These are phyloP conservation scores for Penicillium canescens DNA, from an alignment of 495 filamentous ascomycete genomes.

Conservation along the genomic window DNA sequence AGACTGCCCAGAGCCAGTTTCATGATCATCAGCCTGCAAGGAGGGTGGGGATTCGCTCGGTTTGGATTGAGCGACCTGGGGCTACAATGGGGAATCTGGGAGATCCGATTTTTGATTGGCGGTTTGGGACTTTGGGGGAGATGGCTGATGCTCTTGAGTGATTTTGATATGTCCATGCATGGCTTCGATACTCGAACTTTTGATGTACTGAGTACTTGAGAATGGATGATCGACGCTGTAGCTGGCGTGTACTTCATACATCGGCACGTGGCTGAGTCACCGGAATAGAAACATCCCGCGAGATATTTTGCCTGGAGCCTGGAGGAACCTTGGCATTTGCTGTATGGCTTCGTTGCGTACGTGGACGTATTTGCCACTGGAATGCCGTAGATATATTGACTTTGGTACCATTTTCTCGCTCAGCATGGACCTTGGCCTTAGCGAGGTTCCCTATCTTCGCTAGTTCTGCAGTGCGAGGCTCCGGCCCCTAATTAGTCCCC, in stretches of 20 bases:
- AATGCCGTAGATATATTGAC: not conserved
- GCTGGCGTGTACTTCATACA: not conserved
- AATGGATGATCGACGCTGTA: not conserved
- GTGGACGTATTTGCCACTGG: constrained; percentile 1
- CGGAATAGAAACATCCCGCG: not conserved
- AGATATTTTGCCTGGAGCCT: constrained; percentile 5
- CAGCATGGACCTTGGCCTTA: not conserved
- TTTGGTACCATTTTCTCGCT: not conserved
- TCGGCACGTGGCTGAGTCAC: not conserved
- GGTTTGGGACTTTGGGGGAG: constrained; percentile 66
- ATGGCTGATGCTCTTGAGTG: constrained; percentile 70
- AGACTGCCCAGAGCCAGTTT: constrained; percentile 68
- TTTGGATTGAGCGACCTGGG: constrained; percentile 68
- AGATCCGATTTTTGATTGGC: constrained; percentile 54
- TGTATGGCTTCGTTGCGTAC: not conserved
- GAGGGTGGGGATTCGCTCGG: constrained; percentile 59
- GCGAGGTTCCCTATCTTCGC: not conserved
- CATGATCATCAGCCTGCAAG: constrained; percentile 73
- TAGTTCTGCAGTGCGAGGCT: constrained; percentile 5
- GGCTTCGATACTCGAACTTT: not conserved
- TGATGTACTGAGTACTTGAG: not conserved
- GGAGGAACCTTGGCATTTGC: not conserved
- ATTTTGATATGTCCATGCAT: constrained; percentile 9
- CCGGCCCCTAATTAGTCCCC: not conserved
- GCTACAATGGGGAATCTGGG: constrained; percentile 43